These are phyloP conservation scores for Sungouiozyma intestinalis DNA, from an alignment of 805 yeast species.

Conservation along the genomic window DNA sequence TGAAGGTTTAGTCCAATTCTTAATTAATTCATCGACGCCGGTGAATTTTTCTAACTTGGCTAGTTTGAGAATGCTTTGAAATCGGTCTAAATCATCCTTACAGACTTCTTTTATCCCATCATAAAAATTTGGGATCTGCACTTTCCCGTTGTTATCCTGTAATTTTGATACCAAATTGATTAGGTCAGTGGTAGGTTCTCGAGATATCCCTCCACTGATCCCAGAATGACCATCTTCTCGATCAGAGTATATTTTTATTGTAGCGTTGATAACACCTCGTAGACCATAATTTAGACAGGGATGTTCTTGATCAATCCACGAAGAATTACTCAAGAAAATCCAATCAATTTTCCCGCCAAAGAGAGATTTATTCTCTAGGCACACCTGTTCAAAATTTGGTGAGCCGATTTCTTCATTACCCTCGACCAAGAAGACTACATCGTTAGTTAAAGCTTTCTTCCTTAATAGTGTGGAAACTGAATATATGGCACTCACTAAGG, in stretches of 20 bases:
- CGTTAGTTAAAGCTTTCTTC: constrained; percentile 44
- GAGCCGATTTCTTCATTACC: constrained; percentile 97
- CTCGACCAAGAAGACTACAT: constrained; percentile 75
- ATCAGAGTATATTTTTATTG: constrained; percentile 60
- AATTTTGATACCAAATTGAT: constrained; percentile 60
- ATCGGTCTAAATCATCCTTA: constrained; percentile 47
- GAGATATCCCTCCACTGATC: constrained; percentile 84
- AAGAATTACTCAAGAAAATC: constrained; percentile 81
- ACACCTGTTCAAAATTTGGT: constrained; percentile 64
- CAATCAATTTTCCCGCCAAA: constrained; percentile 73
- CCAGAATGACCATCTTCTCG: constrained; percentile 91
- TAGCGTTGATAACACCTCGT: constrained; percentile 79
- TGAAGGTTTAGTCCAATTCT: constrained; percentile 86
- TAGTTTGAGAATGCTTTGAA: constrained; percentile 46
- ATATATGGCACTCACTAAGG: constrained; percentile 73
- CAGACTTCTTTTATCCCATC: constrained; percentile 52
- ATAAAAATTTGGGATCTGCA: constrained; percentile 59
- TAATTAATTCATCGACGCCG: constrained; percentile 45
- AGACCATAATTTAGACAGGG: constrained; percentile 94
- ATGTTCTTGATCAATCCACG: constrained; percentile 81
- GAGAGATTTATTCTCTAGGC: constrained; percentile 37
- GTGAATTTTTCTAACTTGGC: constrained; percentile 23
- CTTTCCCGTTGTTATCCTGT: constrained; percentile 43
- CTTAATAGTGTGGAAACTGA: constrained; percentile 68
- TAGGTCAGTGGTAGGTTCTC: constrained; percentile 85